Evolutionary conservation across 1,284 basidiomycete species (phyloP).

Genomic region (Austroboletus novae-zelandiae): DNA sequence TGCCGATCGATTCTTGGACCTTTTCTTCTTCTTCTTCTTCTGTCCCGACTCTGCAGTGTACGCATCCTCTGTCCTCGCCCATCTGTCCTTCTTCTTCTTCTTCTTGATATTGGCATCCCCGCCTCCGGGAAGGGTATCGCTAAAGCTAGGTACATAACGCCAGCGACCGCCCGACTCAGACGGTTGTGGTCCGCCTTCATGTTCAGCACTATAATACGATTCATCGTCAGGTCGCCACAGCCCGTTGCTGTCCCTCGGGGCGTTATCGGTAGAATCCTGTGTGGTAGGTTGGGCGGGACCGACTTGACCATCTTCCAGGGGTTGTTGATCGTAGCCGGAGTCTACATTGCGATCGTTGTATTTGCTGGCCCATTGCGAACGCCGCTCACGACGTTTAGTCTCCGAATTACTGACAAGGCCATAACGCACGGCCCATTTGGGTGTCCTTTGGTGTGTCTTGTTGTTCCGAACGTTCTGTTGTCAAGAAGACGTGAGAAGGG

Average conservation of each 20-base stretch:
- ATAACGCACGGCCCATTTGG: constrained; percentile 90
- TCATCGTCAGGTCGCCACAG: constrained; percentile 74
- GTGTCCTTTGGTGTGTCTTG: constrained; percentile 86
- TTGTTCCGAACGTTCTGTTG: constrained; percentile 91
- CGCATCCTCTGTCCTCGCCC: constrained; percentile 81
- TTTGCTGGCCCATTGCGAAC: constrained; percentile 83
- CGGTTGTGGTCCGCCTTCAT: constrained; percentile 36
- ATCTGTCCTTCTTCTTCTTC: constrained; percentile 79
- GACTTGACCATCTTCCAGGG: constrained; percentile 77
- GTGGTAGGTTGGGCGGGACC: constrained; percentile 13
- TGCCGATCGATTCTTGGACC: constrained; percentile 52
- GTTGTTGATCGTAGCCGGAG: constrained; percentile 69
- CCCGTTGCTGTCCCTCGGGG: constrained; percentile 41
- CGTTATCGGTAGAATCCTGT: constrained; percentile 16
- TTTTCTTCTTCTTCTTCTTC: constrained; percentile 52
- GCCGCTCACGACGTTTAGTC: constrained; percentile 72
- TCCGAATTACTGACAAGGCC: constrained; percentile 81
- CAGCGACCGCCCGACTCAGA: constrained; percentile 51
- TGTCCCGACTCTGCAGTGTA: constrained; percentile 49
- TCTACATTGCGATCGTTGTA: constrained; percentile 82
- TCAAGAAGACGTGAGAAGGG: constrained; percentile 8
- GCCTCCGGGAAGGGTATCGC: constrained; percentile 49
- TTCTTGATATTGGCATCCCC: constrained; percentile 51
- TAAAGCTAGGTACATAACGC: constrained; percentile 82
- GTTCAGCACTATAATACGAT: constrained; percentile 58